Evolutionary conservation across 192 early-diverging fungal species (phyloP), one percentile per base, ranked within the genome.

Genomic region (Rhizoclosmatium sp.): DNA sequence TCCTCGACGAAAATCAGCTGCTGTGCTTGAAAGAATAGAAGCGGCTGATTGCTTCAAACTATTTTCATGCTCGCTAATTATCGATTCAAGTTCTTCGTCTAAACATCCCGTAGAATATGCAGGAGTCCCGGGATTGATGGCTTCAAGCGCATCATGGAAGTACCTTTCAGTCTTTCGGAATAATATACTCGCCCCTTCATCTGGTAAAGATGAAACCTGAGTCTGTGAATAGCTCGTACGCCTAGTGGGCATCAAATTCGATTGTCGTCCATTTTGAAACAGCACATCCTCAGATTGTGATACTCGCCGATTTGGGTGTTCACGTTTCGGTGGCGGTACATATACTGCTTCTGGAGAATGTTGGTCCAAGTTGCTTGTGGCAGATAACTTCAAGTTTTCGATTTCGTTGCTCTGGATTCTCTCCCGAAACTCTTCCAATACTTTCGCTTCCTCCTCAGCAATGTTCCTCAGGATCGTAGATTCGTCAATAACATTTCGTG

Each of bases 31-130:
- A 31, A 0, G 31, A 31, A 31, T 31, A 31, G 31, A 31, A 31
- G 14, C 61, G 7, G 12, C 67, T 10, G 16, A 14, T 47, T 69
- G 67, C 14, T 69, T 49, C 16, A 71, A 42, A 23, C 54, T 45
- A 3, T 4, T 56, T 71, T 71, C 69, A 58, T 71, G 69, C 54
- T 71, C 69, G 40, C 54, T 71, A 5, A 71, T 56, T 19, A 71
- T 71, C 14, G 51, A 71, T 39, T 56, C 51, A 16, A 71, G 41
- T 56, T 49, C 47, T 39, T 58, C 49, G 40, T 71, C 51, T 7
- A 71, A 40, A 40, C 69, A 71, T 56, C n/a, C 31, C 39, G 12
- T 56, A 39, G 10, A 40, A 4, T 68, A 3, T 0, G 16, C 5
- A 39, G 12, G 40, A 41, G 46, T 62, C 31, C 31, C 51, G 69